These are phyloP conservation scores for Fusarium setosum DNA, from an alignment of 2,329 filamentous ascomycete genomes.

Conservation along the genomic window DNA sequence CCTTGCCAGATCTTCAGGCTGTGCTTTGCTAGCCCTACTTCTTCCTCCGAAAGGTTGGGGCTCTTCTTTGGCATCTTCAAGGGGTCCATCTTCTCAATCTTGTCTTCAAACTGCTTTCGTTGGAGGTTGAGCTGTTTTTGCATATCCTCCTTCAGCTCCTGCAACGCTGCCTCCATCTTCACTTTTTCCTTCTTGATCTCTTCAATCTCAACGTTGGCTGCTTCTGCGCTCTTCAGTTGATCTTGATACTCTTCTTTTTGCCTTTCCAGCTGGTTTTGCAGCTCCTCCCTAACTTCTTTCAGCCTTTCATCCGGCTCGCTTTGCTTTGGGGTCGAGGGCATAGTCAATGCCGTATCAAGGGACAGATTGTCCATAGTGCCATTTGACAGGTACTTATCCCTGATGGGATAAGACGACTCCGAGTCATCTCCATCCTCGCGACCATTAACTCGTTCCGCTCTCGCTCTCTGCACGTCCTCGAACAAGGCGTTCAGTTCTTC, in stretches of 20 bases:
- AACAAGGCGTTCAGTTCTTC: constrained; percentile 94
- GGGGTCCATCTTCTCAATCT: constrained; percentile 80
- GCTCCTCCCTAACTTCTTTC: constrained; percentile 80
- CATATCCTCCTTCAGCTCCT: constrained; percentile 86
- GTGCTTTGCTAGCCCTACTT: constrained; percentile 76
- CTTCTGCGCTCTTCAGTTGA: constrained; percentile 80
- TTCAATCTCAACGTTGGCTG: constrained; percentile 81
- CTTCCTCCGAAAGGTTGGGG: constrained; percentile 75
- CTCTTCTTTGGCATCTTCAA: constrained; percentile 70
- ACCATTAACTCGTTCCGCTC: constrained; percentile 77
- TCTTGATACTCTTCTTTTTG: constrained; percentile 87
- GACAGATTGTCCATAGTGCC: constrained; percentile 97
- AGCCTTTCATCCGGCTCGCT: constrained; percentile 81
- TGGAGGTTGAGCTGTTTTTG: constrained; percentile 86
- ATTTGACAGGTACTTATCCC: constrained; percentile 96
- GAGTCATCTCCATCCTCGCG: constrained; percentile 89
- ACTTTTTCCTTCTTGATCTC: constrained; percentile 86
- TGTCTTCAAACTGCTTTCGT: constrained; percentile 84
- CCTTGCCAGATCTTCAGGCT: constrained; percentile 82
- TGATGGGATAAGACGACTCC: constrained; percentile 89
- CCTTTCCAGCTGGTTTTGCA: constrained; percentile 84
- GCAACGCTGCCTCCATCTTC: constrained; percentile 85
- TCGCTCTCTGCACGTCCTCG: constrained; percentile 90
- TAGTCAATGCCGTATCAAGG: constrained; percentile 91
- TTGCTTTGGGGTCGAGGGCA: constrained; percentile 90